Evolutionary conservation across 2,329 filamentous ascomycete genomes (phyloP), one percentile per base, ranked within the genome.

Genomic region (Didymella keratinophila): DNA sequence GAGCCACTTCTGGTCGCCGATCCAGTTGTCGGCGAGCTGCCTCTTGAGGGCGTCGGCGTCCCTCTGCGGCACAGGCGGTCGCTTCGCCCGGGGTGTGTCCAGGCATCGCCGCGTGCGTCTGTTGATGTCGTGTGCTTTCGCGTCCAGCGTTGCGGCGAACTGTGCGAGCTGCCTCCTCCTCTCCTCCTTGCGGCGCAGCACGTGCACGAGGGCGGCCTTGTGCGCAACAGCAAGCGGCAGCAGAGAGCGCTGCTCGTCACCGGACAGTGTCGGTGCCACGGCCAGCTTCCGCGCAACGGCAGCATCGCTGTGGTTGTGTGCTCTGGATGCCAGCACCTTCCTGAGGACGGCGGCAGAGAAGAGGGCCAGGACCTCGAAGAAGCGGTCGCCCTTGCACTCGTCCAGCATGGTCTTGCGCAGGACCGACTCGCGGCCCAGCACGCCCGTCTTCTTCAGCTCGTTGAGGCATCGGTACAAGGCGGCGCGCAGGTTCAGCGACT

Each of bases 401-500:
- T 99, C 95, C 50, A 99, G 82, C 91, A 97, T 97, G 0, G 92
- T 96, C 80, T 97, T 97, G 50, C 95, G 87, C 30, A 98, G 79
- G 0, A 96, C 85, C 0, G 86, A 85, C 71, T 97, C 93, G 48
- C 91, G 84, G 3, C 92, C 91, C 9, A 98, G 81, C 0, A 89
- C 81, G 28, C 93, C 93, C 78, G 87, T 91, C 80, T 96, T 96
- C 81, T 98, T 98, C 59, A 92, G 82, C 50, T 92, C 89, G 63
- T 94, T 91, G 52, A 99, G 86, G 65, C 85, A 87, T 76, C 92
- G 87, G 68, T 93, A 90, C 9, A 97, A 83, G 9, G 91, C 92
- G 30, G 91, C 88, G 49, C 95, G 91, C 7, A 99, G 85, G 73
- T 96, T 97, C 67, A 96, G 82, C 6, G 93, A 97, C 77, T 97